Percentiles rank a stretch among this genome's conserved stretches.
These are phyloP conservation scores for Rhytidiadelphus loreus DNA, from an alignment of 225 moss, liverwort and hornwort species.

Conservation along the genomic window DNA sequence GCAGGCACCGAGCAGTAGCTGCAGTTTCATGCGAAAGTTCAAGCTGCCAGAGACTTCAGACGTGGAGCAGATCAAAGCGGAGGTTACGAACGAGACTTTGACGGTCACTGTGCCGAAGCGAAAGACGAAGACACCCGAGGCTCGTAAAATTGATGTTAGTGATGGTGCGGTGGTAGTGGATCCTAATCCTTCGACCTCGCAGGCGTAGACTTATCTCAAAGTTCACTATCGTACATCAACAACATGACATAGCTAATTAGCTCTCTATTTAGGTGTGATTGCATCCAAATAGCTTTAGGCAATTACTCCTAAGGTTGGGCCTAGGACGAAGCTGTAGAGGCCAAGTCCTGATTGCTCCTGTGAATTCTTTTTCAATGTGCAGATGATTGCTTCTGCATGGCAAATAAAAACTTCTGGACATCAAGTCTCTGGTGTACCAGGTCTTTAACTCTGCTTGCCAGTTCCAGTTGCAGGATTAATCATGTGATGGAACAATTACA, in stretches of 20 bases:
- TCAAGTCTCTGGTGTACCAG: background rate
- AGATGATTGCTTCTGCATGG: background rate
- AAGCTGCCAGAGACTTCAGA: background rate
- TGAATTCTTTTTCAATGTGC: background rate
- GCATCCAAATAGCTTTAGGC: background rate
- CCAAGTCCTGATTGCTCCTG: background rate
- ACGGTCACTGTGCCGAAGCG: background rate
- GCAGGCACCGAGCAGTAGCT: background rate
- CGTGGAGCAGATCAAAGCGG: slow-evolving; percentile 1
- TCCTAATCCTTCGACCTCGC: background rate
- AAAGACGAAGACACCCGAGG: background rate
- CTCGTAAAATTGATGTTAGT: background rate
- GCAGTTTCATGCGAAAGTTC: background rate
- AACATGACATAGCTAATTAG: background rate
- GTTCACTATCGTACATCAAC: background rate
- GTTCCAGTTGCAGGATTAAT: background rate
- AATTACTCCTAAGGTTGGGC: background rate
- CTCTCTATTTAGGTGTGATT: background rate
- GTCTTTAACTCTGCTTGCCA: background rate
- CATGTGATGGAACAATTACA: background rate
- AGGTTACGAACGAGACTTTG: background rate
- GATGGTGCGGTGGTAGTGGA: background rate
- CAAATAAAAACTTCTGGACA: background rate
- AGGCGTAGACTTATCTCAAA: background rate
- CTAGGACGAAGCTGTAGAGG: background rate